Percentiles rank a stretch among this genome's conserved stretches.
Conservation (phyloP, 768 basidiomycete genomes). For the Xanthoconium stramineum region DNA sequence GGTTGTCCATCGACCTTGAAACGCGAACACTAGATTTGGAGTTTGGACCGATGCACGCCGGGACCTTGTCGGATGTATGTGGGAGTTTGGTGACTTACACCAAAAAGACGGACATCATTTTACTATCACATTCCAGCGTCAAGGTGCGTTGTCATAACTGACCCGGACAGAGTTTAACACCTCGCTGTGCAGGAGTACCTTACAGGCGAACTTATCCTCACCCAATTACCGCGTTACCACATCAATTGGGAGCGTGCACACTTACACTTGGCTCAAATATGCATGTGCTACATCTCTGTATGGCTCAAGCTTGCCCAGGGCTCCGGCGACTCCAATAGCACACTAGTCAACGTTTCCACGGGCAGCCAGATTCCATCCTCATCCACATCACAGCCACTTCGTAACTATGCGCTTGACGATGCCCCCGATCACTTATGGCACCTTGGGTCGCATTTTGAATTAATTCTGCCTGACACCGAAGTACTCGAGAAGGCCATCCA, state of each 20-base stretch:
- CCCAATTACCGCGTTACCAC: background rate
- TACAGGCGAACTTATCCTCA: background rate
- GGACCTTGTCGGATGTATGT: background rate
- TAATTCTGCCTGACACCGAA: too few relatives aligned
- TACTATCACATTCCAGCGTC: background rate
- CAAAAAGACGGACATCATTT: background rate
- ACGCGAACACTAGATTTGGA: background rate
- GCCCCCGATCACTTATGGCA: too few relatives aligned
- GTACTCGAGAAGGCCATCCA: too few relatives aligned
- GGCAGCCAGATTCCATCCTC: too few relatives aligned
- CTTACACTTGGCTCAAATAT: background rate
- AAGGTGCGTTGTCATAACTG: background rate
- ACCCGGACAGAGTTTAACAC: background rate
- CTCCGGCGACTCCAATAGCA: too few relatives aligned
- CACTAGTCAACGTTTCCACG: too few relatives aligned
- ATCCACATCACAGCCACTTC: too few relatives aligned
- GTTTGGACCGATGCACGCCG: background rate
- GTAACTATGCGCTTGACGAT: too few relatives aligned
- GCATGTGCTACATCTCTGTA: background rate
- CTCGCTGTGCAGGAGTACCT: background rate
- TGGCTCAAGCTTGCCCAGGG: too few relatives aligned
- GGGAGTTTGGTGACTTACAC: background rate
- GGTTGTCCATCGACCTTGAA: background rate
- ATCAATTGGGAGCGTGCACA: background rate
- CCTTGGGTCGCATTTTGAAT: too few relatives aligned